Base-by-base conservation (phyloP, 768 basidiomycete genomes). In the Amanita rubescens region DNA sequence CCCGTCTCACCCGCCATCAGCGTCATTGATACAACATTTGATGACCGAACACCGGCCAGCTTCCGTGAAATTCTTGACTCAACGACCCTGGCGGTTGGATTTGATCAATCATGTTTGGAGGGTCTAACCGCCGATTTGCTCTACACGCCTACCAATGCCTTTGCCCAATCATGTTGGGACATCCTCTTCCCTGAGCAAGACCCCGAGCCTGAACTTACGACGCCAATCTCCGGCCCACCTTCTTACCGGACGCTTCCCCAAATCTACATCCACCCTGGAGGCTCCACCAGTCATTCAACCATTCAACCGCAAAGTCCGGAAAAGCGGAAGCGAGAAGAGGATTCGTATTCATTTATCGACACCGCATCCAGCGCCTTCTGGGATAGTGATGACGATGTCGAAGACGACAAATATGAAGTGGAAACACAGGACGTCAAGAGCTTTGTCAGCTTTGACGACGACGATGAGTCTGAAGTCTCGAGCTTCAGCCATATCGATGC, bases 121-220 rank as follows among this genome's bases (percentile, higher is more conserved):
- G 73, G 73, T 7, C 64, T 75, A 11, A 73, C 73, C 38, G 66
- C 70, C 49, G 57, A 62, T 15, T 65, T 74, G 19, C 60, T 73
- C 8, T 65, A 67, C 42, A 65, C 64, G 20, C 74, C 74, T 2
- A 54, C 55, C 17, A 67, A 69, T 20, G 68, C 72, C 10, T 74
- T 70, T 53, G 62, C 68, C 5, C 65, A 69, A 12, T 55, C 64
- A n/a, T 72, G 71, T 55, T 74, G 72, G 72, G 59, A 62, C 32
- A 61, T 65, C 47, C 63, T 58, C 27, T 56, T 58, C 30, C 56
- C 48, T 12, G 53, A 46, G n/a, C 41, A 5, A 17, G 37, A 50
- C 41, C 22, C 41, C 46, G 33, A 32, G 20, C 35, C 51, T 24
- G 20, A 46, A 35, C 33, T 17, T 53, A 6, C 25, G 12, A 19